Evolutionary conservation across 805 yeast genomes (phyloP).

Genomic region (Candida sithepensis): DNA sequence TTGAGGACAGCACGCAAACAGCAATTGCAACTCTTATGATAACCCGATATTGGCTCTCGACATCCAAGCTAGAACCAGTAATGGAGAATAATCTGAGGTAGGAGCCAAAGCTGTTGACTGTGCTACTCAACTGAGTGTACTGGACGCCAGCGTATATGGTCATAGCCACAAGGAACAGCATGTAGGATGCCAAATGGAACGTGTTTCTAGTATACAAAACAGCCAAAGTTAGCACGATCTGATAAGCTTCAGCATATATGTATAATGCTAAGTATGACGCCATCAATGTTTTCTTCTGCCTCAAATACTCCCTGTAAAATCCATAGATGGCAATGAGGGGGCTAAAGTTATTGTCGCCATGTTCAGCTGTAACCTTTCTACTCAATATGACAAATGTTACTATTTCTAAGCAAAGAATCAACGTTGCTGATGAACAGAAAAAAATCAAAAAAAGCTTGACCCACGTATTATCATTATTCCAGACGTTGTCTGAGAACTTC

Average conservation of each 20-base stretch:
- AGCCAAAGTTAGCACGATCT: slow-evolving; percentile 33
- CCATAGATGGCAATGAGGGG: background rate
- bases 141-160: slow-evolving; percentile 43
- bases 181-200: slow-evolving; percentile 31
- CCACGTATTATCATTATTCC: slow-evolving; percentile 15
- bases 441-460: slow-evolving; percentile 25
- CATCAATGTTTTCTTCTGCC: slow-evolving; percentile 5
- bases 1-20: slow-evolving; percentile 8
- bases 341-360: background rate
- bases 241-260: slow-evolving; percentile 41
- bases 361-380: background rate
- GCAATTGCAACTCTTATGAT: background rate
- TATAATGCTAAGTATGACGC: slow-evolving; percentile 39
- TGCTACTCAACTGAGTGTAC: slow-evolving; percentile 31
- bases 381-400: background rate
- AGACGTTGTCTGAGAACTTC: slow-evolving; percentile 7
- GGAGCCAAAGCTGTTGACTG: slow-evolving; percentile 1
- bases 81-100: background rate
- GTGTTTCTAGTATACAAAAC: slow-evolving; percentile 36
- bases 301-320: background rate
- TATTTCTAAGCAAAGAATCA: slow-evolving; percentile 33
- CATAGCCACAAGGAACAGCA: slow-evolving; percentile 37
- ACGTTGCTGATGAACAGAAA: slow-evolving; percentile 31
- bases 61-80: background rate
- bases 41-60: background rate